These are phyloP conservation scores for Cordyceps militaris DNA, from an alignment of 2,329 filamentous ascomycete genomes.

Conservation along the genomic window DNA sequence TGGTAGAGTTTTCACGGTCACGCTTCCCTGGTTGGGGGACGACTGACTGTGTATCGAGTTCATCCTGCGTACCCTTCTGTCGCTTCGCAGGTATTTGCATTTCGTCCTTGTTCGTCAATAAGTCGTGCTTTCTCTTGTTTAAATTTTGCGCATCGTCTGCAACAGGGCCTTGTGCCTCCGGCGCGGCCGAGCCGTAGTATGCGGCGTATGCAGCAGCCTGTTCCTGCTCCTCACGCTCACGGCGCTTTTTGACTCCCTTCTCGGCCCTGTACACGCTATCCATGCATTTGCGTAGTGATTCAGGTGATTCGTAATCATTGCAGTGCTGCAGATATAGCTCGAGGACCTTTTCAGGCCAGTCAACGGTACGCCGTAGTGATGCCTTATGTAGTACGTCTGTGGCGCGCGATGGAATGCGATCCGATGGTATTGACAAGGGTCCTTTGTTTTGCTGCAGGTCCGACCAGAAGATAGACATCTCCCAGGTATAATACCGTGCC, in stretches of 20 bases:
- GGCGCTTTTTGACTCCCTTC: conserved; percentile 55
- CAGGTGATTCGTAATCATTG: conserved; percentile 79
- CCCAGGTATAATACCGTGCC: conserved; percentile 87
- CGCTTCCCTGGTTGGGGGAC: conserved; percentile 50
- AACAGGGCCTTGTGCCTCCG: conserved; percentile 21
- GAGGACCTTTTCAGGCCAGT: conserved; percentile 71
- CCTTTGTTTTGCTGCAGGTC: conserved; percentile 19
- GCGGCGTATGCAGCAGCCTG: conserved; percentile 47
- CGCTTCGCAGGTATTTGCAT: conserved; percentile 58
- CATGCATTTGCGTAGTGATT: conserved; percentile 65
- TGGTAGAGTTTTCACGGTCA: conserved; percentile 83
- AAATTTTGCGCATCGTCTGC: conserved; percentile 31
- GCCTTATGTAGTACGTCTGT: conserved; percentile 72
- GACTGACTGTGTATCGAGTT: conserved; percentile 19
- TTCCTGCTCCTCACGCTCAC: conserved; percentile 57
- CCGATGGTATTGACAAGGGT: conserved; percentile 36
- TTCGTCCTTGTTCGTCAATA: conserved; percentile 37
- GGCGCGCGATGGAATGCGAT: conserved; percentile 54
- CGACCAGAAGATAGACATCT: conserved; percentile 60
- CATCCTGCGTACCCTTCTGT: conserved; percentile 41
- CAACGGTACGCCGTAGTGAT: conserved; percentile 52
- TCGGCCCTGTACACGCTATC: conserved; percentile 65
- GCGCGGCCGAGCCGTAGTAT: conserved; percentile 24
- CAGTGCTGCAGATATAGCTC: conserved; percentile 73
- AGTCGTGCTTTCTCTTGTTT: conserved; percentile 70